Evolutionary conservation across 108 stramenopile genomes (phyloP), one percentile per base, ranked within the genome.

Genomic region (Tribonema minus): DNA sequence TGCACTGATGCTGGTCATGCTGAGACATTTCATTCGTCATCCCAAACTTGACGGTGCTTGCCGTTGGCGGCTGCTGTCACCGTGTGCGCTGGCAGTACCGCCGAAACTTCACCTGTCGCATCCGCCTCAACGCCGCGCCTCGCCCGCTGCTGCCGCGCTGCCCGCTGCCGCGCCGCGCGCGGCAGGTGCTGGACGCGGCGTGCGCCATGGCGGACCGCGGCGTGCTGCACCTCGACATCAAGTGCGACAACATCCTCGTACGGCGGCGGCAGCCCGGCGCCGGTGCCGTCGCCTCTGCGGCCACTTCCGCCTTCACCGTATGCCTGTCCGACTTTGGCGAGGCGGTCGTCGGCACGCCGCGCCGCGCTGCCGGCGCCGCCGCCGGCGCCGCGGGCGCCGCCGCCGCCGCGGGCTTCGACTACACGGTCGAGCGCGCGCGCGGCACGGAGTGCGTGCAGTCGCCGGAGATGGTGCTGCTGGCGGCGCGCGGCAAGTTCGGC

Each of bases 291-390:
- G 4, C 39, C 39, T 40, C 39, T 9, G 4, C 39, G 9, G 39
- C 39, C n/a, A n/a, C n/a, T n/a, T n/a, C n/a, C n/a, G n/a, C n/a
- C n/a, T n/a, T n/a, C n/a, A n/a, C n/a, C 38, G 67, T 79, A 0
- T 78, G 76, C 58, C 7, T 81, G 9, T n/a, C 76, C 37, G 80
- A 81, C 37, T 81, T 81, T n/a, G 80, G 80, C 46, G 80, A 81
- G 70, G 32, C 80, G 28, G 3, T 34, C 23, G 27, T 72, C n/a
- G 32, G 54, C 0, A 12, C 32, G 30, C 30, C 15, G 30, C 34
- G 37, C 1, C 5, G 28, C 37, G 37, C 25, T 33, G 37, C 1
- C 1, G 37, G 37, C 37, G n/a, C 30, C 3, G 31, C 12, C 26
- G 1, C 27, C 23, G 32, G 31, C 3, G 23, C 20, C 7, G 68